phyloP scores from a whole-genome alignment of 2,329 filamentous ascomycete genomes.

The Fusarium subtropicale region DNA sequence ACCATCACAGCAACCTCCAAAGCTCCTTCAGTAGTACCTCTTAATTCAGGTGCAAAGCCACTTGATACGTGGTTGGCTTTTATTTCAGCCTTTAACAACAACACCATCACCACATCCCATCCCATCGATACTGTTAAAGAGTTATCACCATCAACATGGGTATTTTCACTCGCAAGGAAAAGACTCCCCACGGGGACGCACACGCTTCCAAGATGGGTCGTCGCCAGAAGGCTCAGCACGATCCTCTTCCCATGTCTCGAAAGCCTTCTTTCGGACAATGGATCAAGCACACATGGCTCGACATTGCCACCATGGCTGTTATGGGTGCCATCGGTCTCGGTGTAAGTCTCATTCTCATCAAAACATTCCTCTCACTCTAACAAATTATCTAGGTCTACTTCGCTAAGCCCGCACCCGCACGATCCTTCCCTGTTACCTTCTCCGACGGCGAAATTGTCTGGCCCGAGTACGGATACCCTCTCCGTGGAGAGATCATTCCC shows the following conservation, averaged over 20 bases:
- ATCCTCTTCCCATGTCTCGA: slow-evolving; percentile 55
- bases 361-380: neutral
- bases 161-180: slow-evolving; percentile 30
- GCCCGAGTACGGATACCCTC: slow-evolving; percentile 76
- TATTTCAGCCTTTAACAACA: neutral
- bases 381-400: slow-evolving; percentile 64
- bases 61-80: slow-evolving; percentile 1
- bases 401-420: slow-evolving; percentile 72
- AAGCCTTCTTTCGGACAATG: slow-evolving; percentile 75
- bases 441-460: slow-evolving; percentile 75
- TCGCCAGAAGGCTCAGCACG: slow-evolving; percentile 24
- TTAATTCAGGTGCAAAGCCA: slow-evolving; percentile 1
- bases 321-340: slow-evolving; percentile 76
- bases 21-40: slow-evolving; percentile 3
- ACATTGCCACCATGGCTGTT: slow-evolving; percentile 73
- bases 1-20: slow-evolving; percentile 9
- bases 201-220: slow-evolving; percentile 8
- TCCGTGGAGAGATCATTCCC: slow-evolving; percentile 76
- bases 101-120: neutral
- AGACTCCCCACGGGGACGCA: slow-evolving; percentile 26
- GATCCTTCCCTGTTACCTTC: slow-evolving; percentile 77
- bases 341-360: slow-evolving; percentile 56
- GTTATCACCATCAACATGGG: slow-evolving; percentile 23
- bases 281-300: slow-evolving; percentile 74
- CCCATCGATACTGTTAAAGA: neutral